Evolutionary conservation across 257 asterid species (phyloP).

Genomic region (Ajuga chamaepitys): DNA sequence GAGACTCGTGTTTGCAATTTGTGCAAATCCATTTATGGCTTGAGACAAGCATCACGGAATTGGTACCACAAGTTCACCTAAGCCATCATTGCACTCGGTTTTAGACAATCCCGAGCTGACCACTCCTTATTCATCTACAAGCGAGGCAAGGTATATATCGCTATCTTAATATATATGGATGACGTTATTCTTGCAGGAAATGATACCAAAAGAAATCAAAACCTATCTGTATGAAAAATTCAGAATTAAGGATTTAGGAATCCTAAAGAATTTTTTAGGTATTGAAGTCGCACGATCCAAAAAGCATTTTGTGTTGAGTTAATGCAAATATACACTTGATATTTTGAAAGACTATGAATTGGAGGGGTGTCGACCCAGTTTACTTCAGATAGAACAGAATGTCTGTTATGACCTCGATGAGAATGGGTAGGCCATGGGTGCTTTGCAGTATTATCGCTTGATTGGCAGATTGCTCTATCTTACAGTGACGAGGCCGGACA

Average conservation of each 20-base stretch:
- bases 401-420: background rate
- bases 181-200: background rate
- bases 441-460: background rate
- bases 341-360: background rate
- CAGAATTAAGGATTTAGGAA: too few species aligned
- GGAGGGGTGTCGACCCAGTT: background rate
- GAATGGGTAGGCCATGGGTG: background rate
- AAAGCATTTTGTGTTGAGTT: background rate
- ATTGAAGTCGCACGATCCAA: too few species aligned
- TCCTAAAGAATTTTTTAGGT: too few species aligned
- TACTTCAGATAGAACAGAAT: background rate
- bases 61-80: too few species aligned
- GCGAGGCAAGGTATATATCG: background rate
- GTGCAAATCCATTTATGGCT: too few species aligned
- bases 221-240: background rate
- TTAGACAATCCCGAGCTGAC: too few species aligned
- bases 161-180: background rate
- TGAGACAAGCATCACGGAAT: too few species aligned
- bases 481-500: background rate
- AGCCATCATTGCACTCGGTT: too few species aligned
- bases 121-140: too few species aligned
- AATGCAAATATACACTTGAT: background rate
- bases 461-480: background rate
- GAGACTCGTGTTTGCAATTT: too few species aligned
- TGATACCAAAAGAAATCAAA: background rate